Base-by-base conservation (phyloP, 2,329 filamentous ascomycete species). In the Thelonectria blattea region DNA sequence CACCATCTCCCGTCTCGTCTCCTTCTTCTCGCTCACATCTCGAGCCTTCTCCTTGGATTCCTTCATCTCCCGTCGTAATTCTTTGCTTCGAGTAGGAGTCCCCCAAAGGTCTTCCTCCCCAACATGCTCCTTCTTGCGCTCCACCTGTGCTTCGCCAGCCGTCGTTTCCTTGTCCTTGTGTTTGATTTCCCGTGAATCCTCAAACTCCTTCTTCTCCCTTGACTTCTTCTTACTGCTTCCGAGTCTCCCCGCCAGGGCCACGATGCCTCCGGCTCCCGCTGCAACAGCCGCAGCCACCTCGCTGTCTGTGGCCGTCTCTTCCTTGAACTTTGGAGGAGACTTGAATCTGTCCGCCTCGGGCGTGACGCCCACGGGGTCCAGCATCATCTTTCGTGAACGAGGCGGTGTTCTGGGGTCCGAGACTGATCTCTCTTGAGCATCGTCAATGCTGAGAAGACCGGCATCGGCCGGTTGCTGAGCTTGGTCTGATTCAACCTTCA, bases 161-260 rank as follows among this genome's bases (percentile, higher is more conserved):
- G 7, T 14, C 55, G 34, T 41, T 10, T 47, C 52, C n/a, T 47
- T 30, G 4, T 63, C 49, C n/a, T 50, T 55, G 32, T 22, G 37
- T 11, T 20, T 22, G 49, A 56, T 52, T 30, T 27, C 56, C 7
- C 60, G 42, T n/a, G 49, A 52, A 43, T 69, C 71, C 49, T 72
- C 65, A 15, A 76, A 39, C 8, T 63, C 62, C 60, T 75, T 75
- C 51, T 77, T 75, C 55, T 77, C 76, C 62, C 73, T 75, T 61
- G 74, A 74, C 58, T 75, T 78, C 61, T 73, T 74, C 37, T 64
- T 64, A 11, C 62, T 63, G 9, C 62, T 72, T 18, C 71, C 73
- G 60, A 73, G 72, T 58, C 73, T 76, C 55, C 75, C 71, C 46
- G 70, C 70, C 48, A 75, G 64, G 47, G 73, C 63, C n/a, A 73